phyloP scores from a whole-genome alignment of 352 stramenopile genomes.

The Globisporangium spinosum region DNA sequence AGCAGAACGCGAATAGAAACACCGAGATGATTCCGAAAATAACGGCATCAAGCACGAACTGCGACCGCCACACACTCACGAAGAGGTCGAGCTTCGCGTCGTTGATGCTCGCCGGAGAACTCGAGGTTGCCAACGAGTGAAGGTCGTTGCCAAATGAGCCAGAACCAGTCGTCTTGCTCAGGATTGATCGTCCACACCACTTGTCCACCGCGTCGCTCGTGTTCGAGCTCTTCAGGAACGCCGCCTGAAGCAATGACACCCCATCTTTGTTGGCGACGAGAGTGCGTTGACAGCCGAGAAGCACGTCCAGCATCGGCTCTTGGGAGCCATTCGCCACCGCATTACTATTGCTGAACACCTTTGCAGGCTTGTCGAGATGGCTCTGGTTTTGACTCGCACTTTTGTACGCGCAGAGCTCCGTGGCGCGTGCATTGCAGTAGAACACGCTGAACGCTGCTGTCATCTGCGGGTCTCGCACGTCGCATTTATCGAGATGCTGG shows the following conservation, averaged over 20 bases:
- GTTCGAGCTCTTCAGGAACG: slow-evolving; percentile 5
- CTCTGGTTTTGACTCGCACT: neutral
- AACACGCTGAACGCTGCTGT: slow-evolving; percentile 5
- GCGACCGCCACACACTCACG: neutral
- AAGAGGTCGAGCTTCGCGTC: slow-evolving; percentile 7
- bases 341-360: neutral
- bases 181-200: slow-evolving; percentile 4
- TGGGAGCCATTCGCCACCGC: neutral
- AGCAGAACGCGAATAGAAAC: neutral
- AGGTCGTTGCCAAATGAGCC: neutral
- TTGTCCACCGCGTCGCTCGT: slow-evolving; percentile 7
- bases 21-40: neutral
- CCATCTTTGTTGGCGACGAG: slow-evolving; percentile 6
- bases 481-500: neutral
- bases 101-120: neutral
- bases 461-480: neutral
- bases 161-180: neutral
- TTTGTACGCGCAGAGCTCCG: neutral
- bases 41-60: neutral
- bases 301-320: neutral
- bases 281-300: slow-evolving; percentile 5
- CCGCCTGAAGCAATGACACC: neutral
- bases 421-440: slow-evolving; percentile 5
- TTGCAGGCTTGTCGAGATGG: neutral
- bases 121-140: neutral